Evolutionary conservation across 148 eudicot genomes (phyloP).

Genomic region (Linanthus parryae): DNA sequence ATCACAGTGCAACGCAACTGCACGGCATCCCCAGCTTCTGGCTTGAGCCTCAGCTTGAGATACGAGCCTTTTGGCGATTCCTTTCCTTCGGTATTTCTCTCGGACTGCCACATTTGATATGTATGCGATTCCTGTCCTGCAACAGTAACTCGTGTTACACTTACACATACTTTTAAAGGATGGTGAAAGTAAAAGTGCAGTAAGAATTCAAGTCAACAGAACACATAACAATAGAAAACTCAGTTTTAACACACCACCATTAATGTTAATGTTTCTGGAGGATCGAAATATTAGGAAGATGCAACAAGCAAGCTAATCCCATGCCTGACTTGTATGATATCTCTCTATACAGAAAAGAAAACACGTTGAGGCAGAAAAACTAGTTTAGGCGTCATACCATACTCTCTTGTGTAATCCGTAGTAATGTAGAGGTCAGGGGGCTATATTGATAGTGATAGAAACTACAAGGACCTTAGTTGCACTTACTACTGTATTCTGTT

Average conservation of each 20-base stretch:
- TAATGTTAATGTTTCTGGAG: too few relatives aligned
- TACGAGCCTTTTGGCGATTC: conserved; percentile 73
- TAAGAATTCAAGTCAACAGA: background rate
- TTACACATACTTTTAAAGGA: background rate
- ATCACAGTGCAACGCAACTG: conserved; percentile 89
- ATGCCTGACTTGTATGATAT: too few relatives aligned
- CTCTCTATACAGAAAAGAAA: too few relatives aligned
- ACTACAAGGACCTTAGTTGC: too few relatives aligned
- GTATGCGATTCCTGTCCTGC: conserved; percentile 84
- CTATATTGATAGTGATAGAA: too few relatives aligned
- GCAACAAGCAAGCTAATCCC: too few relatives aligned
- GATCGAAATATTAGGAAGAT: too few relatives aligned
- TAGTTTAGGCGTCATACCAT: too few relatives aligned
- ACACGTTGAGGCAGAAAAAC: too few relatives aligned
- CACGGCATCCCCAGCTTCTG: conserved; percentile 73
- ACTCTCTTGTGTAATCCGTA: too few relatives aligned
- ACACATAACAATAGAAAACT: background rate
- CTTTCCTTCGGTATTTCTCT: conserved; percentile 70
- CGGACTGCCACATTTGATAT: conserved; percentile 93
- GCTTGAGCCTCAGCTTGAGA: conserved; percentile 85
- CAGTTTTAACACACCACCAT: background rate
- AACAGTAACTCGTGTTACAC: conserved; percentile 1
- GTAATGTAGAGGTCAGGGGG: too few relatives aligned
- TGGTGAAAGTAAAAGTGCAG: background rate
- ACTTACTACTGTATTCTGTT: too few relatives aligned